Evolutionary conservation across 2,329 filamentous ascomycete species (phyloP).

Genomic region (Orbilia brochopaga): DNA sequence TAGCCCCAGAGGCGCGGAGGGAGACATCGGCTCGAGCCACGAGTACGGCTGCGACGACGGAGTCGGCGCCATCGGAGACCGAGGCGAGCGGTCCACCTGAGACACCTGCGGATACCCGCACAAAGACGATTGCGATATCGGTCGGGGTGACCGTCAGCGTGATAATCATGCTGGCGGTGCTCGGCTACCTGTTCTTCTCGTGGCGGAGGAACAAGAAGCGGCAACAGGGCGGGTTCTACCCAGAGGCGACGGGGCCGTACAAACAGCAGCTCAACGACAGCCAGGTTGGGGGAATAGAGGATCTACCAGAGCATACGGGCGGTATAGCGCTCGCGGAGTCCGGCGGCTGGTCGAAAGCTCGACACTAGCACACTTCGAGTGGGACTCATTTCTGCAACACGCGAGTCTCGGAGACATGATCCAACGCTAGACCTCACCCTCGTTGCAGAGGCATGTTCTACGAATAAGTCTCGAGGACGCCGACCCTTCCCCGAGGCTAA

Average conservation of each 20-base stretch:
- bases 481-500: too few species aligned
- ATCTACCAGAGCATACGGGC: constrained; percentile 29
- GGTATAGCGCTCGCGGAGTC: constrained; percentile 39
- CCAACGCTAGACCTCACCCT: too few species aligned
- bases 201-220: constrained; percentile 26
- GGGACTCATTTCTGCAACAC: too few species aligned
- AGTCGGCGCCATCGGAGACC: constrained; percentile 1
- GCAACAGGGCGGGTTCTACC: constrained; percentile 7
- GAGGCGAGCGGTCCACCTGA: not conserved
- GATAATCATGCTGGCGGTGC: constrained; percentile 26
- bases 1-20: constrained; percentile 7
- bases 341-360: constrained; percentile 24
- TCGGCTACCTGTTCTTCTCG: constrained; percentile 29
- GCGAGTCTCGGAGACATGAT: too few species aligned
- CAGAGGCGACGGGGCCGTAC: constrained; percentile 16
- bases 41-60: not conserved
- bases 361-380: not conserved
- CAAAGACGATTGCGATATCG: constrained; percentile 27
- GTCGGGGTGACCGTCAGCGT: constrained; percentile 37
- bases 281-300: constrained; percentile 38
- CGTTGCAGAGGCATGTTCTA: too few species aligned
- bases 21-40: constrained; percentile 5
- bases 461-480: too few species aligned
- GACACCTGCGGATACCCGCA: constrained; percentile 6
- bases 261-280: constrained; percentile 43